Base-by-base conservation (phyloP, 768 basidiomycete species). In the Pholiota molesta region DNA sequence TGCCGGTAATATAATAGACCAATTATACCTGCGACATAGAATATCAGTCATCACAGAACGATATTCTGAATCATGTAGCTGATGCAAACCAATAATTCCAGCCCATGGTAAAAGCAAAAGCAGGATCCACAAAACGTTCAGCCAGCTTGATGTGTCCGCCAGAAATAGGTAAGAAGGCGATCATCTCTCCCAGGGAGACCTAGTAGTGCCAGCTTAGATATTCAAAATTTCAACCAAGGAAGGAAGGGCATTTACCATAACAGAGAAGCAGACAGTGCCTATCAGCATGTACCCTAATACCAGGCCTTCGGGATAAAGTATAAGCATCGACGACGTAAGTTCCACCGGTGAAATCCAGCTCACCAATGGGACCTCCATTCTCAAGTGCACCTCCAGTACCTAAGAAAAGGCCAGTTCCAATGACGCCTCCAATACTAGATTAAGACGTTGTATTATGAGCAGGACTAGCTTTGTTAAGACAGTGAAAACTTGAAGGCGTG, bases 121-220 rank as follows among this genome's bases (percentile, higher is more conserved):
- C 89, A 17, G 86, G 89, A 63, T 91, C 84, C 11, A 94, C 88
- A 68, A 94, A 95, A 35, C 92, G 89, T 70, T 89, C 91, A 0
- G 92, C 88, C n/a, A 94, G 75, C 62, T 81, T 91, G 72, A 94
- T 94, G 66, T 93, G 91, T 2, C 84, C 92, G 59, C 92, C 92
- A 33, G 90, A 81, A 54, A 94, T 81, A 0, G 92, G 92, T 7
- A 94, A 81, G 72, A 81, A 94, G 0, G 91, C 85, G 51, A 94
- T 69, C 92, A 91, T 90, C 76, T 90, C 88, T 13, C 88, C 86
- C 3, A 92, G 77, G 3, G 87, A 87, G 57, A 90, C 73, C 88
- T 89, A 66, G 29, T 31, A 11, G 3, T 26, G 21, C 21, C 39
- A 54, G 23, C 31, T 17, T 17, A 19, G 26, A 40, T 16, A 11